Conservation (phyloP, 1,284 basidiomycete species). For the Marasmius sp. region DNA sequence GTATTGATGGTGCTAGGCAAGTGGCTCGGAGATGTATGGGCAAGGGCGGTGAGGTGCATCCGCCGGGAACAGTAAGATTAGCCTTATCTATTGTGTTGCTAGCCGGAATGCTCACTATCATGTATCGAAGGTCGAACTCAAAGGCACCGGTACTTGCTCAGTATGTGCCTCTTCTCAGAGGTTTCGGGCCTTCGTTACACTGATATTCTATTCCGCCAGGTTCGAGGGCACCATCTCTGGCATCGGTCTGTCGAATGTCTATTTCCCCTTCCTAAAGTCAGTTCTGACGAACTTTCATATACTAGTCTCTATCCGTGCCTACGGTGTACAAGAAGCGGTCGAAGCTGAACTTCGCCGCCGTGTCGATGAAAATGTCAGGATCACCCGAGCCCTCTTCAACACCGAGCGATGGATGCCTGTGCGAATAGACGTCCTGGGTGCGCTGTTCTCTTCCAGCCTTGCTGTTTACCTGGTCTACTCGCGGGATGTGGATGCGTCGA, state of each 20-base stretch:
- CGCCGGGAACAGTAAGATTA: background rate
- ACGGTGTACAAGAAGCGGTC: conserved; percentile 51
- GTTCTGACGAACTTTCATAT: background rate
- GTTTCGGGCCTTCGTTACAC: background rate
- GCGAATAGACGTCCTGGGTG: conserved; percentile 51
- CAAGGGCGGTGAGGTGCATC: background rate
- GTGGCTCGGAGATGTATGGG: background rate
- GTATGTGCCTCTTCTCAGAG: background rate
- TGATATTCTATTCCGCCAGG: conserved; percentile 22
- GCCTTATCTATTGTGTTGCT: background rate
- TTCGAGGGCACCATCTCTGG: conserved; percentile 39
- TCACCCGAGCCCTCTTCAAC: conserved; percentile 51
- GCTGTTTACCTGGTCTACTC: conserved; percentile 56
- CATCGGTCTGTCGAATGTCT: conserved; percentile 21
- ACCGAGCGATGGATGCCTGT: conserved; percentile 61
- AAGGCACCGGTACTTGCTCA: background rate
- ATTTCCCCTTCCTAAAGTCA: background rate
- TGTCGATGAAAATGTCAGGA: conserved; percentile 48
- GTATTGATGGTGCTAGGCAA: background rate
- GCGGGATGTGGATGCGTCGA: conserved; percentile 38
- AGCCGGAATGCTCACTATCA: background rate
- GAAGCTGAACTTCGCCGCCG: conserved; percentile 41
- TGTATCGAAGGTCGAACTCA: background rate
- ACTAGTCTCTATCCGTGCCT: conserved; percentile 62
- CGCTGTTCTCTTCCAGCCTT: conserved; percentile 50